These are phyloP conservation scores for Ophiostoma ulmi DNA, from an alignment of 2,329 filamentous ascomycete genomes.

Conservation along the genomic window DNA sequence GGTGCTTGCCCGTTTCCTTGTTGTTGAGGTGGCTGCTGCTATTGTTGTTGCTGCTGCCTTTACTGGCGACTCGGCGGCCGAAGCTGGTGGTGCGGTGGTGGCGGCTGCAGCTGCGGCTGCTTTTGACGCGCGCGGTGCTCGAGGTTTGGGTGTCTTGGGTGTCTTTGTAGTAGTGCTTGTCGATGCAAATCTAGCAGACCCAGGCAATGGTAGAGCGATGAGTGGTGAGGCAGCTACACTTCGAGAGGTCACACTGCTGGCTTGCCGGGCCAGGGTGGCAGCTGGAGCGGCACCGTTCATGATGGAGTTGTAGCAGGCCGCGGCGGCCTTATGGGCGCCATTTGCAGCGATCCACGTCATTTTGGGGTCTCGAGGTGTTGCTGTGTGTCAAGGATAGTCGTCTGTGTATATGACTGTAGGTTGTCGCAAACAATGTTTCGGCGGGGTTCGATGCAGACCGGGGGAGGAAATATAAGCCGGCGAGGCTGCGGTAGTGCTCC, in stretches of 20 bases:
- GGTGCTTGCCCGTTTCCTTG: constrained; percentile 27
- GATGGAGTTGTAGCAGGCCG: constrained; percentile 25
- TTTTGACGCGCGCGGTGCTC: constrained; percentile 19
- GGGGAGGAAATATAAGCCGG: constrained; percentile 48
- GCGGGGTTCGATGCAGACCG: neutral
- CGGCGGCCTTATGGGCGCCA: constrained; percentile 22
- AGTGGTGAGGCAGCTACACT: neutral
- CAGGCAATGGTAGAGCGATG: neutral
- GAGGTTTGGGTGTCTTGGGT: constrained; percentile 18
- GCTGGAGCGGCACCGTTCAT: constrained; percentile 21
- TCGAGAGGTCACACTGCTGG: neutral
- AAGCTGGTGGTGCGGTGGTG: neutral
- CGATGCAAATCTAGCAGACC: constrained; percentile 21
- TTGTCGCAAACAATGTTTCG: constrained; percentile 1
- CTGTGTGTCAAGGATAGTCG: neutral
- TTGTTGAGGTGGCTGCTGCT: constrained; percentile 19
- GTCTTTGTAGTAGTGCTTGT: constrained; percentile 17
- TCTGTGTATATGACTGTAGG: neutral
- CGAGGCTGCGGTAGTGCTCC: constrained; percentile 58
- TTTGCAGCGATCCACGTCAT: constrained; percentile 27
- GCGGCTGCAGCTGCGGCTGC: constrained; percentile 9
- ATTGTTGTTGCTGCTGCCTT: constrained; percentile 19
- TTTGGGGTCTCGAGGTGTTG: neutral
- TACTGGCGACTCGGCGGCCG: neutral
- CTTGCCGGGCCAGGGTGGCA: constrained; percentile 17